phyloP scores from a whole-genome alignment of 208 protist species.

The Endotrypanum monterogeii region DNA sequence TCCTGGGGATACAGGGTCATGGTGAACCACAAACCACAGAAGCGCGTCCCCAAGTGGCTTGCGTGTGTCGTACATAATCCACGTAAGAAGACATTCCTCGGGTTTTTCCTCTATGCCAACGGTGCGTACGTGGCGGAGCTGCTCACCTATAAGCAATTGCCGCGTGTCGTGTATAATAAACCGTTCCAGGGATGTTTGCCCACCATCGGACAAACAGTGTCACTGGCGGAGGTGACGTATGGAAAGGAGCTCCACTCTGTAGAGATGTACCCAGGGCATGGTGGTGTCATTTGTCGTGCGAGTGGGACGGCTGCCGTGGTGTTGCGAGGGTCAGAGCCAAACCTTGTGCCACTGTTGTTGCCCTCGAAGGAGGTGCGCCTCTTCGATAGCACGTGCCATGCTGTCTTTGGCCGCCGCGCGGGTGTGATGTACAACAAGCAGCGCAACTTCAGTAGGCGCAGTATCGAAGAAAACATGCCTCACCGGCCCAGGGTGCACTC shows the following conservation, averaged over 20 bases:
- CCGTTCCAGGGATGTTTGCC: conserved; percentile 84
- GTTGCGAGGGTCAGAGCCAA: conserved; percentile 85
- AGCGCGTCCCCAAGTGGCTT: conserved; percentile 91
- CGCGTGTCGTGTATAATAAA: conserved; percentile 90
- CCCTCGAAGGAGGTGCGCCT: conserved; percentile 93
- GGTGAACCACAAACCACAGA: conserved; percentile 92
- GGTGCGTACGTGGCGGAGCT: conserved; percentile 91
- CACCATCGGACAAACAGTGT: conserved; percentile 89
- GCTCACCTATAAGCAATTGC: conserved; percentile 93
- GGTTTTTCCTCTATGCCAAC: conserved; percentile 93
- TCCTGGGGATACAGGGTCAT: conserved; percentile 75
- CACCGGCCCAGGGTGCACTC: conserved; percentile 84
- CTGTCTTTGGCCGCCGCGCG: conserved; percentile 86
- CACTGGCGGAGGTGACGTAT: conserved; percentile 89
- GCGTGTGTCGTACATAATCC: conserved; percentile 85
- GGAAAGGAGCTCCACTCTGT: conserved; percentile 91
- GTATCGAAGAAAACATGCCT: conserved; percentile 82
- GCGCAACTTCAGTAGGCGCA: conserved; percentile 73
- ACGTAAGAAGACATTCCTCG: conserved; percentile 79
- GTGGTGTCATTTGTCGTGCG: conserved; percentile 80
- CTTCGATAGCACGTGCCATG: conserved; percentile 86
- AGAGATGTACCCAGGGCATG: conserved; percentile 92
- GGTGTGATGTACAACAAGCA: conserved; percentile 91
- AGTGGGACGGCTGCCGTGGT: conserved; percentile 87
- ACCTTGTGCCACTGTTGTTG: conserved; percentile 87